These are phyloP conservation scores for Malassezia obtusa DNA, from an alignment of 1,284 basidiomycete species.

Conservation along the genomic window DNA sequence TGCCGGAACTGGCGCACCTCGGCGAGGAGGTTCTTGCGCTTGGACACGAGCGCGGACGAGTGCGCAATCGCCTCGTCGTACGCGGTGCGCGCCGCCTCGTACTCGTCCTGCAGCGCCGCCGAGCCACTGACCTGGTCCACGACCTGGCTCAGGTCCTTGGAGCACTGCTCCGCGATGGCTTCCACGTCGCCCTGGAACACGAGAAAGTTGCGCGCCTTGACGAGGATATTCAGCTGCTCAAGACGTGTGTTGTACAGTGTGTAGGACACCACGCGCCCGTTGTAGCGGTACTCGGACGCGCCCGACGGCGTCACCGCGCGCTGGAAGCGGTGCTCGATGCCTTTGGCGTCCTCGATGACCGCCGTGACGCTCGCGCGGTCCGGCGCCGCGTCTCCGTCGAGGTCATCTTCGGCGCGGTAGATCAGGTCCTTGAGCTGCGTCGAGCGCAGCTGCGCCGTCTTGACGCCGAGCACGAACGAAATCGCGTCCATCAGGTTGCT, in stretches of 20 bases:
- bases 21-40: conserved; percentile 79
- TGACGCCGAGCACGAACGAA: conserved; percentile 93
- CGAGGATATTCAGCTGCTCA: conserved; percentile 66
- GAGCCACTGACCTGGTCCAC: conserved; percentile 76
- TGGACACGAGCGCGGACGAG: conserved; percentile 84
- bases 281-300: conserved; percentile 54
- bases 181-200: conserved; percentile 98
- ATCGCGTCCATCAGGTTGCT: conserved; percentile 99
- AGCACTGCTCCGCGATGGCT: conserved; percentile 87
- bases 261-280: conserved; percentile 30
- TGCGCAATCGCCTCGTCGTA: conserved; percentile 85
- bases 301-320: conserved; percentile 73
- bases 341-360: conserved; percentile 66
- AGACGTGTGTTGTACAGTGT: conserved; percentile 37
- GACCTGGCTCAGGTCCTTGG: conserved; percentile 75
- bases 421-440: conserved; percentile 90
- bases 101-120: conserved; percentile 74
- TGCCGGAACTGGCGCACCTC: conserved; percentile 97
- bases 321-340: conserved; percentile 79
- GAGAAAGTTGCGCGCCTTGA: conserved; percentile 98
- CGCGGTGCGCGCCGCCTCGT: conserved; percentile 74
- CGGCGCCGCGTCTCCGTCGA: conserved; percentile 57
- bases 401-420: conserved; percentile 59
- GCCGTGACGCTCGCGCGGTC: conserved; percentile 90
- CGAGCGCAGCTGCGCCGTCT: conserved; percentile 81